A percentile compares a stretch with the other conserved stretches of the same genome.
These are phyloP conservation scores for Colletotrichum eleusines DNA, from an alignment of 2,329 filamentous ascomycete species.

Conservation along the genomic window DNA sequence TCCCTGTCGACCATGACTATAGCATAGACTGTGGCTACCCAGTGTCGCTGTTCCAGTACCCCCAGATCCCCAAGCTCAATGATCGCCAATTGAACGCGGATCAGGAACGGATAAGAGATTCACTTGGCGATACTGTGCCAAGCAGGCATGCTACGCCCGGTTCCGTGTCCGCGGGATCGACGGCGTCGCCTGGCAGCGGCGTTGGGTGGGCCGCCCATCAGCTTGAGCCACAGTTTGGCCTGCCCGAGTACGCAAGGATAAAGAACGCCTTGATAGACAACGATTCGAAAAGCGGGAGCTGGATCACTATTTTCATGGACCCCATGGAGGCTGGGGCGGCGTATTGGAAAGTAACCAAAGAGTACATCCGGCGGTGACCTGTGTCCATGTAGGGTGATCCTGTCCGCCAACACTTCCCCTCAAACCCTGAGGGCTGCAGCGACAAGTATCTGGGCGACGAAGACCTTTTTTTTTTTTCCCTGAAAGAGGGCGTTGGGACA, in stretches of 20 bases:
- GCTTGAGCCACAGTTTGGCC: conserved; percentile 47
- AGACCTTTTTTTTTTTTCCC: not conserved
- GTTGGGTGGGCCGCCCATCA: conserved; percentile 24
- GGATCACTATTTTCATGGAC: conserved; percentile 48
- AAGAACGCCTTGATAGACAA: conserved; percentile 50
- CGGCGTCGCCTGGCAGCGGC: conserved; percentile 5
- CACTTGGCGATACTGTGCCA: not conserved
- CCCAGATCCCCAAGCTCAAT: conserved; percentile 11
- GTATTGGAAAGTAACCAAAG: conserved; percentile 48
- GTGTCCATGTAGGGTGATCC: not conserved
- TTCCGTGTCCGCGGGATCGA: conserved; percentile 17
- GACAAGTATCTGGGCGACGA: not conserved
- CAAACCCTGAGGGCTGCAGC: too few relatives aligned
- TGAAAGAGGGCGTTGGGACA: not conserved
- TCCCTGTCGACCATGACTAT: not conserved
- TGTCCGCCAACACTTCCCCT: too few relatives aligned
- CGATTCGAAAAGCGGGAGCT: conserved; percentile 45
- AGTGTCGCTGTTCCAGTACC: conserved; percentile 16
- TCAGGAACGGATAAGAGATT: not conserved
- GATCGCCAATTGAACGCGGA: conserved; percentile 10
- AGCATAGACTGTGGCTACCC: not conserved
- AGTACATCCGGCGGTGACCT: conserved; percentile 49
- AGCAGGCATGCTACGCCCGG: conserved; percentile 21
- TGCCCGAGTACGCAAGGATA: conserved; percentile 46
- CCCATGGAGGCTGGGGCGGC: conserved; percentile 43